A percentile compares a stretch with the other conserved stretches of the same genome.
Conservation (phyloP, 2,329 filamentous ascomycete species). For the Zasmidium angulare region DNA sequence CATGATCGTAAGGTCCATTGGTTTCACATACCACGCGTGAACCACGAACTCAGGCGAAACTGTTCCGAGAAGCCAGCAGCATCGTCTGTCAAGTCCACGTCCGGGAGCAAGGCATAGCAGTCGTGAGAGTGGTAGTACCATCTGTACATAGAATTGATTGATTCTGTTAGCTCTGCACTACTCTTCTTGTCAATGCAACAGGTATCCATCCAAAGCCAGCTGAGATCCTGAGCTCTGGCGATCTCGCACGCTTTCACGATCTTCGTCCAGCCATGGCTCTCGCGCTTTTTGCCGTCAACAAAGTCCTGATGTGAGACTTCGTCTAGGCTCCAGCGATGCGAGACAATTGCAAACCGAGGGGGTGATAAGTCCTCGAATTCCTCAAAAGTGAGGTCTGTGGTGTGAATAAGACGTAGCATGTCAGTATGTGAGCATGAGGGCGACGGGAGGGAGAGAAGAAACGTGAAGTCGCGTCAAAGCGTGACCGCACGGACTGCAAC, state of each 20-base stretch:
- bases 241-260: slow-evolving; percentile 8
- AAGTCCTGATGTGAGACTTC: slow-evolving; percentile 2
- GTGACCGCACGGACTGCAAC: background rate
- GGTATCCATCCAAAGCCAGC: slow-evolving; percentile 23
- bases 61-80: background rate
- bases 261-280: slow-evolving; percentile 5
- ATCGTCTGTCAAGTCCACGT: slow-evolving; percentile 5
- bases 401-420: slow-evolving; percentile 6
- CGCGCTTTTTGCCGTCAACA: background rate
- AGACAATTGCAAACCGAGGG: slow-evolving; percentile 6
- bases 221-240: background rate
- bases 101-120: slow-evolving; percentile 9
- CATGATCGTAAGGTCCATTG: background rate
- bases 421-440: background rate
- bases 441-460: background rate
- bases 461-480: background rate
- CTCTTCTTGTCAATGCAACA: slow-evolving; percentile 24
- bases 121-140: slow-evolving; percentile 17
- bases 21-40: background rate
- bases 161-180: slow-evolving; percentile 19
- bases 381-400: background rate
- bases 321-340: slow-evolving; percentile 6
- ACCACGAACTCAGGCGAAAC: slow-evolving; percentile 4
- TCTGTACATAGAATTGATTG: slow-evolving; percentile 23
- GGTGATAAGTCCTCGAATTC: background rate